Base-by-base conservation (phyloP, 768 basidiomycete genomes). In the Termitomyces sp. region DNA sequence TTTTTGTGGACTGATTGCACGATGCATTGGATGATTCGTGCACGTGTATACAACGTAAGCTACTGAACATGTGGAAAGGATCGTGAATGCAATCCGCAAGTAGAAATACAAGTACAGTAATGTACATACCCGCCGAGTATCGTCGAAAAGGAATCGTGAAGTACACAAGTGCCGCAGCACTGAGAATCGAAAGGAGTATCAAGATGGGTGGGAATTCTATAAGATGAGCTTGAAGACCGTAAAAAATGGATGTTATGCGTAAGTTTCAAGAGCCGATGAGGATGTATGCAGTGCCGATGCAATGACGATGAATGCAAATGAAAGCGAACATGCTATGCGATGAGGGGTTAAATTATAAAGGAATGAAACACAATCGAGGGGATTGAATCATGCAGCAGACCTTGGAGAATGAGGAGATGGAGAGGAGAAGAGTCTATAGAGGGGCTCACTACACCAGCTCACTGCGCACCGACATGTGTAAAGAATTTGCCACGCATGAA, bases 401-500 rank as follows among this genome's bases (percentile, higher is more conserved):
- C 16, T 30, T 7, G 30, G 22, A 40, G 24, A 2, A 14, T 24
- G 18, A n/a, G 18, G 53, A 14, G 28, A 26, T 36, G 30, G 48
- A 35, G n/a, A 48, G 8, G 33, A 42, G 0, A 30, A 42, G 0
- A 30, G 36, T 48, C n/a, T 38, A 42, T 42, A 24, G 18, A 14
- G 14, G 12, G 16, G 26, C 6, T 33, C 36, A 35, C 61, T 62
- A 59, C 6, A 42, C 56, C 14, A 52, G 20, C 49, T 67, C 62
- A 66, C 58, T 64, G 61, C 47, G 70, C 73, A 55, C 74, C 75
- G 54, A 76, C 65, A 49, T 77, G 72, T 61, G 75, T 66, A 63
- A 82, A 80, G 61, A 83, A 65, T 69, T 78, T 77, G 68, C 77
- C 77, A 30, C 80, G 75, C 54, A 77, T 77, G 67, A 83, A 83